phyloP scores from a whole-genome alignment of 2,329 filamentous ascomycete species.

The Stemphylium vesicarium region DNA sequence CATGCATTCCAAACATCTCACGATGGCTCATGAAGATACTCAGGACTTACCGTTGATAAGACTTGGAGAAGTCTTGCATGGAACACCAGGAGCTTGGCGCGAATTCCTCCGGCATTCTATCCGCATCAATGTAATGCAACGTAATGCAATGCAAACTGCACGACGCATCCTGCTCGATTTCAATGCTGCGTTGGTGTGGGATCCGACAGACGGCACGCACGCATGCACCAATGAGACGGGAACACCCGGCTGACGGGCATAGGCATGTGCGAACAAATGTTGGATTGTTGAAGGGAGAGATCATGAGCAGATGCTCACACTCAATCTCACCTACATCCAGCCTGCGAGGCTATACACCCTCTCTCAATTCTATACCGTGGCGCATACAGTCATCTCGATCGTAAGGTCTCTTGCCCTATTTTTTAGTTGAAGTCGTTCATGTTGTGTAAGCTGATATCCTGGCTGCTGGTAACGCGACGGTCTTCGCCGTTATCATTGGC shows the following conservation, averaged over 20 bases:
- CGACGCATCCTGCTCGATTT: conserved; percentile 2
- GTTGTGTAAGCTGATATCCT: conserved; percentile 70
- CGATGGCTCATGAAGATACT: neutral
- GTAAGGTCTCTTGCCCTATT: neutral
- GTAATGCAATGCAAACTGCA: conserved; percentile 3
- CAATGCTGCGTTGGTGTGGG: neutral
- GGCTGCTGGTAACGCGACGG: conserved; percentile 50
- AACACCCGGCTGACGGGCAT: conserved; percentile 6
- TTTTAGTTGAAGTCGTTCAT: conserved; percentile 48
- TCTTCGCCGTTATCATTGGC: conserved; percentile 30
- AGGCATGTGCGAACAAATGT: conserved; percentile 11
- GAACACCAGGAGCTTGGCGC: neutral
- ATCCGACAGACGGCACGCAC: neutral
- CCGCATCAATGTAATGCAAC: neutral
- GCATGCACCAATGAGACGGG: conserved; percentile 9
- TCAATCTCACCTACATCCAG: conserved; percentile 9
- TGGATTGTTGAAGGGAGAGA: conserved; percentile 12
- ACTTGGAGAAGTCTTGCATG: neutral
- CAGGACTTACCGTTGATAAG: neutral
- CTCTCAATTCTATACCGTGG: conserved; percentile 2
- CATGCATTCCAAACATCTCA: neutral
- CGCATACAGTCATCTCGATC: conserved; percentile 1
- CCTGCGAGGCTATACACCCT: neutral
- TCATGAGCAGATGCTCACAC: conserved; percentile 2
- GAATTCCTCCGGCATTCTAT: neutral